These are phyloP conservation scores for Knoxia roxburghii DNA, from an alignment of 257 asterid genomes.

Conservation along the genomic window DNA sequence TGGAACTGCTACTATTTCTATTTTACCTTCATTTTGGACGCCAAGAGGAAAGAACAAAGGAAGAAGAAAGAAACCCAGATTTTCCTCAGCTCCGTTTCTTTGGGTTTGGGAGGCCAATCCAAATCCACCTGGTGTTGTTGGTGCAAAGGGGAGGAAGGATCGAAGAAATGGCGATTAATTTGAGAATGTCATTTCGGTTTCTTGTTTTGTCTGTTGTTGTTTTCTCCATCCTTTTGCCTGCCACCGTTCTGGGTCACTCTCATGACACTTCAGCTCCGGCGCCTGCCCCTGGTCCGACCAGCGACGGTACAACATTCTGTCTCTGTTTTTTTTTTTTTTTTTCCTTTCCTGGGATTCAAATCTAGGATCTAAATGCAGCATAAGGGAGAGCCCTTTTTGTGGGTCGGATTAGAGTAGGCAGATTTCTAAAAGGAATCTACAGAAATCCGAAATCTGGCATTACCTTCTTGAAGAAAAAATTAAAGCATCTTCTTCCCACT, in stretches of 20 bases:
- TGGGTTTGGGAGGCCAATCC: background rate
- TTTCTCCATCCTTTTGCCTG: constrained; percentile 43
- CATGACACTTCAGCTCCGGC: constrained; percentile 37
- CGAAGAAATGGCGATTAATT: constrained; percentile 34
- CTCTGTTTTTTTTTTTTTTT: too few relatives aligned
- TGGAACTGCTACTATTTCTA: too few relatives aligned
- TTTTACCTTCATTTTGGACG: too few relatives aligned
- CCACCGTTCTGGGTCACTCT: constrained; percentile 32
- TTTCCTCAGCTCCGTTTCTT: constrained; percentile 3
- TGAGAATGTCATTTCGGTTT: constrained; percentile 30
- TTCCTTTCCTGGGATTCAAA: background rate
- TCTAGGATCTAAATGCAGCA: background rate
- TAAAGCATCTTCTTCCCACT: too few relatives aligned
- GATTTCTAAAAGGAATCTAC: too few relatives aligned
- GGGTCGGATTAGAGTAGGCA: background rate
- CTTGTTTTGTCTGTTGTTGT: constrained; percentile 36
- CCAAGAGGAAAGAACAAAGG: too few relatives aligned
- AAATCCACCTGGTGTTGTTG: background rate
- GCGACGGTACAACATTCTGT: constrained; percentile 44
- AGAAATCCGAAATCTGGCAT: background rate
- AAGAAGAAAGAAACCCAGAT: too few relatives aligned
- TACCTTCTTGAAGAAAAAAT: background rate
- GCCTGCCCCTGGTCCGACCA: constrained; percentile 65
- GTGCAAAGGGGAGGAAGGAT: constrained; percentile 19
- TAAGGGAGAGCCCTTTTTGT: background rate